Percentiles rank a stretch among this genome's conserved stretches.
phyloP scores from a whole-genome alignment of 345 rosid species.

The Acer campestre region DNA sequence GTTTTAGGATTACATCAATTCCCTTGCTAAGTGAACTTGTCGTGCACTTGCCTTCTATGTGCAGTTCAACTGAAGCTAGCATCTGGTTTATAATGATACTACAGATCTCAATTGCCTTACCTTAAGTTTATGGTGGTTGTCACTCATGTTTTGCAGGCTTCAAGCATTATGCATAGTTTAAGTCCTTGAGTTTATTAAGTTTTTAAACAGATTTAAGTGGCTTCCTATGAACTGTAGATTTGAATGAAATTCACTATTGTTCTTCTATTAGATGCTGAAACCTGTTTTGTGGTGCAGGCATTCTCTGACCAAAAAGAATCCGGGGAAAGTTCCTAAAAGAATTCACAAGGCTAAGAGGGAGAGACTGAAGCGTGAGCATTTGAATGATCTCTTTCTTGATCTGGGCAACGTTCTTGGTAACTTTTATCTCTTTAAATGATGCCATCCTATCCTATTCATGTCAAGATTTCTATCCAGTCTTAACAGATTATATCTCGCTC shows the following conservation, averaged over 20 bases:
- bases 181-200: background rate
- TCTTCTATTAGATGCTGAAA: constrained; percentile 3
- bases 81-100: background rate
- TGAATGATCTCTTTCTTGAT: constrained; percentile 85
- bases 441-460: background rate
- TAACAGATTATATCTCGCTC: constrained; percentile 13
- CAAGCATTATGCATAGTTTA: background rate
- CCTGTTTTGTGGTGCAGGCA: constrained; percentile 44
- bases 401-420: constrained; percentile 80
- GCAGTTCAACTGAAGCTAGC: background rate
- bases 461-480: background rate
- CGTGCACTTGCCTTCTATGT: background rate
- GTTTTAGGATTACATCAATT: background rate
- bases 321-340: constrained; percentile 74
- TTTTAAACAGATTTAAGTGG: background rate
- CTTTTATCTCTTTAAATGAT: constrained; percentile 5
- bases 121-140: background rate
- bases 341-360: constrained; percentile 86
- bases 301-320: constrained; percentile 40
- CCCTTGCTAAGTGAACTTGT: too few species aligned
- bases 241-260: background rate
- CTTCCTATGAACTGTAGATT: background rate
- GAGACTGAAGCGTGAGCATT: constrained; percentile 91
- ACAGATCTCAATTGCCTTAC: background rate
- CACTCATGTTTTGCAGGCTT: background rate